Evolutionary conservation across 106 monocot genomes (phyloP).

Genomic region (Hemerocallis citrina): DNA sequence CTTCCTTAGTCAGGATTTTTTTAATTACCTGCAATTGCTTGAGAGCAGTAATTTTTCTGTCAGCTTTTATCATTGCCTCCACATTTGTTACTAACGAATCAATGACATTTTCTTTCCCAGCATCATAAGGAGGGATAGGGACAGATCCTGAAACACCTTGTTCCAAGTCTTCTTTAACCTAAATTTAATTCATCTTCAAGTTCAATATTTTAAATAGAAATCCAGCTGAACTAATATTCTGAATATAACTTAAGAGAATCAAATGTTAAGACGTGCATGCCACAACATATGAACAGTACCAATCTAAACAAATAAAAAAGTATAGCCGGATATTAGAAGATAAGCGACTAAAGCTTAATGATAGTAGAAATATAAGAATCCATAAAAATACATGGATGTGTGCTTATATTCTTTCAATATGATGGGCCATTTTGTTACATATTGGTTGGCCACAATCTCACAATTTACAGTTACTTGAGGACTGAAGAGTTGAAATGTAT

Average conservation of each 20-base stretch:
- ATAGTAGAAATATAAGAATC: no score
- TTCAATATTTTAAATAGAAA: neutral
- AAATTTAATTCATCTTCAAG: neutral
- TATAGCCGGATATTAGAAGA: no score
- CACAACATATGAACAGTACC: no score
- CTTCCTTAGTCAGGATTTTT: neutral
- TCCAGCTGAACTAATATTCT: neutral
- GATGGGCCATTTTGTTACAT: no score
- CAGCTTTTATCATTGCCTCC: constrained; percentile 87
- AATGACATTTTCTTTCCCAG: constrained; percentile 65
- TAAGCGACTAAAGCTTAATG: no score
- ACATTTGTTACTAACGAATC: constrained; percentile 72
- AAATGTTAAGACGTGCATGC: no score
- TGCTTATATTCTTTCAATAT: constrained; percentile 69
- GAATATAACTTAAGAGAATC: no score
- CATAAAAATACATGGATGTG: no score
- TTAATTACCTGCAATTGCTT: constrained; percentile 79
- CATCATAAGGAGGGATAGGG: constrained; percentile 58
- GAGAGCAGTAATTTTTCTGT: constrained; percentile 88
- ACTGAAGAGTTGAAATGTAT: no score
- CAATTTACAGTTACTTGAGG: no score
- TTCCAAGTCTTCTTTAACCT: constrained; percentile 72
- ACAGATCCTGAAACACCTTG: constrained; percentile 51
- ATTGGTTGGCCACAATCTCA: no score
- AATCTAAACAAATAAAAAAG: no score